Base-by-base conservation (phyloP, 805 yeast genomes). In the Wickerhamomyces bovis region DNA sequence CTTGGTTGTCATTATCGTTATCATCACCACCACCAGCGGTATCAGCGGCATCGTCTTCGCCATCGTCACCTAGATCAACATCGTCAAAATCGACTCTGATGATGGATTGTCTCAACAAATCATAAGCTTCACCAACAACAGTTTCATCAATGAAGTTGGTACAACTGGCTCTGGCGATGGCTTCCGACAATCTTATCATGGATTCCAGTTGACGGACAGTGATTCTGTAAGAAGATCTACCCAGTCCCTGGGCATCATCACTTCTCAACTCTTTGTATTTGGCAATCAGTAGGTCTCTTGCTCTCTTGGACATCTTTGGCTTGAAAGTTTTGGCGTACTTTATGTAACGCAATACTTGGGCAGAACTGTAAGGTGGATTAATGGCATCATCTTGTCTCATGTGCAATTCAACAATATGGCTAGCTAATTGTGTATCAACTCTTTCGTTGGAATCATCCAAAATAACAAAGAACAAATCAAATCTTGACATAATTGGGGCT, bases 401-500 rank as follows among this genome's bases (percentile, higher is more conserved):
- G 65, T 92, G 99, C 51, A 94, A 72, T 57, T 85, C 88, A 26
- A 94, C 97, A 60, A 94, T 94, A 63, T 94, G 98, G 30, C 83
- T 77, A 0, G 99, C 97, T 51, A 94, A 72, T 56, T 86, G 87
- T 1, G 95, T 84, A 64, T 94, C 99, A 39, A 89, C 77, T 55
- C 82, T 77, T 60, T 88, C 97, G 61, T 92, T 92, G 64, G 97
- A 86, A 60, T 94, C 98, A 67, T 92, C 99, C 53, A 94, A 72
- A 44, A 94, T 84, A 23, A 94, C 97, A 61, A 94, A 94, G 64
- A 94, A 94, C 53, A 94, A 69, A 68, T 94, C 99, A 65, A 94
- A 94, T 68, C 99, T 81, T 26, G 98, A 92, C 97, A 94, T 94
- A 63, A 94, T 94, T 2, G 99, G 99, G 1, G 97, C 98, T 15